Percentiles rank a stretch among this genome's conserved stretches.
Evolutionary conservation across 176 grass and related monocot species (phyloP).

Genomic region (Cenchrus americanus): DNA sequence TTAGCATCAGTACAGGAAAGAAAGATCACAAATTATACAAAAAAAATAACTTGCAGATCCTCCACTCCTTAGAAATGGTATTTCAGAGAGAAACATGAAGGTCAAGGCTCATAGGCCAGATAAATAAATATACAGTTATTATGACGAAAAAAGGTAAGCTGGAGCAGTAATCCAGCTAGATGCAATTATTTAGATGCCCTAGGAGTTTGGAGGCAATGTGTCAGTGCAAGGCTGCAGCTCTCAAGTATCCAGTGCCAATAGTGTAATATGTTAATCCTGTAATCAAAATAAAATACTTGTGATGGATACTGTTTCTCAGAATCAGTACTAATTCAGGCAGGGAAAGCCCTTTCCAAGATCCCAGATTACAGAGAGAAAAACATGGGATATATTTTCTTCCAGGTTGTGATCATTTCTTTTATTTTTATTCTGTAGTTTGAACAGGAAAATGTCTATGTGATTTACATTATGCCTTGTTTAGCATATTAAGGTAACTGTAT

Average conservation of each 20-base stretch:
- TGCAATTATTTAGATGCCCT: not conserved
- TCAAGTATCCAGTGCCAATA: constrained; percentile 5
- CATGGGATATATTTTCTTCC: constrained; percentile 7
- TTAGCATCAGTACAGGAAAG: not conserved
- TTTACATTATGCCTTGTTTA: not conserved
- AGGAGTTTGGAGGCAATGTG: not conserved
- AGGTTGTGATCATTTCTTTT: constrained; percentile 6
- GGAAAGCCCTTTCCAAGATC: not conserved
- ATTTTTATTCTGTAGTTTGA: not conserved
- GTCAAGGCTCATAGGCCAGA: constrained; percentile 19
- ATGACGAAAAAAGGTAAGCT: not conserved
- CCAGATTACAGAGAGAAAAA: not conserved
- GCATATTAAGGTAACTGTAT: constrained; percentile 9
- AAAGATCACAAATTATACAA: constrained; percentile 12
- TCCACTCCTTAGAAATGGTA: not conserved
- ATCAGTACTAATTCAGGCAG: not conserved
- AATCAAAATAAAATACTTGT: no score
- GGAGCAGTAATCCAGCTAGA: not conserved
- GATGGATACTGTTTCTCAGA: not conserved
- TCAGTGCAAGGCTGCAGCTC: not conserved
- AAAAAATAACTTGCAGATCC: constrained; percentile 19
- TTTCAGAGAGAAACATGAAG: constrained; percentile 7
- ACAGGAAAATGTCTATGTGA: not conserved
- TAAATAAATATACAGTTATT: constrained; percentile 1
- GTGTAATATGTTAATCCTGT: not conserved